These are phyloP conservation scores for Pythium scleroteichum DNA, from an alignment of 352 stramenopile genomes.

Conservation along the genomic window DNA sequence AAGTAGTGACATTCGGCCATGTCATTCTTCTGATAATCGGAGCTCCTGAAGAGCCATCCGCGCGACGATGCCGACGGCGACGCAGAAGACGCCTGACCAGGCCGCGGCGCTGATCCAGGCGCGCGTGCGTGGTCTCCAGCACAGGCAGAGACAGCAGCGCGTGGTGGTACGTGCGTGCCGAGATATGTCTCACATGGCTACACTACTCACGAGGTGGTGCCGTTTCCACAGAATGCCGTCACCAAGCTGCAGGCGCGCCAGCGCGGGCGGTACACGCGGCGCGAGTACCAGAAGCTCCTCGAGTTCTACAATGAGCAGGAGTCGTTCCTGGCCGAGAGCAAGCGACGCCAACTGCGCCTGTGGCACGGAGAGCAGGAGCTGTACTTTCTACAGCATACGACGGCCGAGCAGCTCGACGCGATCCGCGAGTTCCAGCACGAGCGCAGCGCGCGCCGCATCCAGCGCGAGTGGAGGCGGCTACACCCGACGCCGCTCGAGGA, in stretches of 20 bases:
- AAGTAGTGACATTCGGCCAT: background rate
- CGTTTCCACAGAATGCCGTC: slow-evolving; percentile 39
- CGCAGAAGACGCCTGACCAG: slow-evolving; percentile 38
- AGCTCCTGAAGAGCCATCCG: slow-evolving; percentile 2
- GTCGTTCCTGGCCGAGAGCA: slow-evolving; percentile 41
- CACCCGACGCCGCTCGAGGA: slow-evolving; percentile 23
- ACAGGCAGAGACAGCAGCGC: slow-evolving; percentile 32
- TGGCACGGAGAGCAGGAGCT: slow-evolving; percentile 67
- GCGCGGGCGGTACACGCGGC: slow-evolving; percentile 54
- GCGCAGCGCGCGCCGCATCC: slow-evolving; percentile 41
- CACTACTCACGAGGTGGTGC: background rate
- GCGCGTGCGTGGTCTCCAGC: slow-evolving; percentile 40
- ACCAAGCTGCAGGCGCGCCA: slow-evolving; percentile 58
- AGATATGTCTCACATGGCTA: background rate
- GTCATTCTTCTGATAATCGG: background rate
- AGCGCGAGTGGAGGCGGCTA: slow-evolving; percentile 39
- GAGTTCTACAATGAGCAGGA: slow-evolving; percentile 60
- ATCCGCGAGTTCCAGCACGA: slow-evolving; percentile 49
- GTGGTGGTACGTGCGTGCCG: slow-evolving; percentile 32
- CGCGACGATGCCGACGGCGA: slow-evolving; percentile 5
- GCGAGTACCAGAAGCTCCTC: slow-evolving; percentile 49
- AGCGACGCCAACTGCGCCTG: slow-evolving; percentile 49
- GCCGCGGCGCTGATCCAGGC: slow-evolving; percentile 62
- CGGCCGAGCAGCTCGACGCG: slow-evolving; percentile 41
- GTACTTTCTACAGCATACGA: slow-evolving; percentile 65